Percentiles rank a stretch among this genome's conserved stretches.
Conservation (phyloP, 768 basidiomycete genomes). For the Melanogaster broomeanus region DNA sequence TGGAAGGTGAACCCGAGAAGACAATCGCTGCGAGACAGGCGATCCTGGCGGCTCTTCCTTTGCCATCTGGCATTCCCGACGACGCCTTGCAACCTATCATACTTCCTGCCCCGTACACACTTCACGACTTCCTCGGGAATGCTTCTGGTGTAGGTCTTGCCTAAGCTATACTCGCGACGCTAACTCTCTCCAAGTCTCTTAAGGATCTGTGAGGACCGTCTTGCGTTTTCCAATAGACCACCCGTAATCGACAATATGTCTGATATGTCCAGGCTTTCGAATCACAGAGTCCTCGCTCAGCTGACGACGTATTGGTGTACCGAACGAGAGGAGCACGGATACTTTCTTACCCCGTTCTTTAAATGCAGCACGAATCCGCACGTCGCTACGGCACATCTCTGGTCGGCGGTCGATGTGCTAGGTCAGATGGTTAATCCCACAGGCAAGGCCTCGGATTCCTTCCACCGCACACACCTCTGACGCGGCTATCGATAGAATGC, state of each 20-base stretch:
- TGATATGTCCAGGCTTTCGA: conserved; percentile 48
- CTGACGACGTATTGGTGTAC: conserved; percentile 77
- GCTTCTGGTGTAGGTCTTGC: conserved; percentile 51
- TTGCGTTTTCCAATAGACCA: not conserved
- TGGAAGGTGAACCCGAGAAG: conserved; percentile 31
- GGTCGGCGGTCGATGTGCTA: conserved; percentile 65
- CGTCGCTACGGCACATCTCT: conserved; percentile 74
- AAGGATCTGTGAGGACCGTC: conserved; percentile 51
- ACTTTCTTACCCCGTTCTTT: conserved; percentile 69
- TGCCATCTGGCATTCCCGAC: conserved; percentile 64
- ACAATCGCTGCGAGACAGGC: conserved; percentile 55
- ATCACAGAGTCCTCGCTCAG: conserved; percentile 68
- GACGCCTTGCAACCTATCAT: conserved; percentile 69
- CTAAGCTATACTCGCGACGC: not conserved
- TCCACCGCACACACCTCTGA: not conserved
- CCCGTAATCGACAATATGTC: not conserved
- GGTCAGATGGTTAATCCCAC: conserved; percentile 61
- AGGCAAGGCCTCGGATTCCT: conserved; percentile 38
- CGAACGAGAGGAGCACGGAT: conserved; percentile 82
- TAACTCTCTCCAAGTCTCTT: conserved; percentile 44
- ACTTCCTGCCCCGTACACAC: conserved; percentile 60
- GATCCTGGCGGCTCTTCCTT: conserved; percentile 57
- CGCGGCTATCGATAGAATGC: conserved; percentile 50
- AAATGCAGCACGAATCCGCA: conserved; percentile 82
- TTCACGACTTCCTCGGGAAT: conserved; percentile 69